Percentiles rank a stretch among this genome's conserved stretches.
phyloP scores from a whole-genome alignment of 345 rosid genomes.

The Physaria fendleri region DNA sequence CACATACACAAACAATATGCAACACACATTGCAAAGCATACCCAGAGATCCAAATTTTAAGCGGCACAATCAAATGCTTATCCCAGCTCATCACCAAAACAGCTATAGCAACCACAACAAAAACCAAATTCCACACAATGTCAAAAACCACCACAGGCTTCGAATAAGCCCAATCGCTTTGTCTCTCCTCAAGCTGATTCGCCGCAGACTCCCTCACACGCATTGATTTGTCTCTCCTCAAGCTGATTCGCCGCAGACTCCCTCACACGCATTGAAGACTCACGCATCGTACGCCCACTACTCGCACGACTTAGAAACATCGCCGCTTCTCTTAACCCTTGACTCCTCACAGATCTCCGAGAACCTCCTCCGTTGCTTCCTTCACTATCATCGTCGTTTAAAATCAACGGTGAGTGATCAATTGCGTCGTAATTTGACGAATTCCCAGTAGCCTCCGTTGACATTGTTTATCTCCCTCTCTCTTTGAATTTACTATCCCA shows the following conservation, averaged over 20 bases:
- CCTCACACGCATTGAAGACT: constrained; percentile 32
- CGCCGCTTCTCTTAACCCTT: constrained; percentile 75
- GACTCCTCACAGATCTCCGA: constrained; percentile 54
- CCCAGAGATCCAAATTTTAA: constrained; percentile 77
- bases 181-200: constrained; percentile 38
- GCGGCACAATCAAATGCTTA: constrained; percentile 63
- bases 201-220: constrained; percentile 33
- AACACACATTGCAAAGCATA: constrained; percentile 75
- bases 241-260: constrained; percentile 38
- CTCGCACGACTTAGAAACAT: constrained; percentile 39
- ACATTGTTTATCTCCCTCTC: constrained; percentile 14
- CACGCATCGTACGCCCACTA: constrained; percentile 29
- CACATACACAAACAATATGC: constrained; percentile 78
- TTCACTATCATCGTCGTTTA: constrained; percentile 24
- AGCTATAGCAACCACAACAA: constrained; percentile 42
- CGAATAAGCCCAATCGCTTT: constrained; percentile 42
- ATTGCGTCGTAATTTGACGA: constrained; percentile 28
- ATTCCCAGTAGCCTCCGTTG: constrained; percentile 30
- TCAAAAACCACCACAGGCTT: constrained; percentile 57
- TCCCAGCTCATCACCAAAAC: constrained; percentile 45
- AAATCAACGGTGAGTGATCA: constrained; percentile 65
- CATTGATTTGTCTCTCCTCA: constrained; percentile 35
- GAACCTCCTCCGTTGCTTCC: constrained; percentile 21
- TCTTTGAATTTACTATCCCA: neutral
- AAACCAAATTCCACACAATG: constrained; percentile 67